phyloP scores from a whole-genome alignment of 1,284 basidiomycete genomes.

The Chalciporus sp. region DNA sequence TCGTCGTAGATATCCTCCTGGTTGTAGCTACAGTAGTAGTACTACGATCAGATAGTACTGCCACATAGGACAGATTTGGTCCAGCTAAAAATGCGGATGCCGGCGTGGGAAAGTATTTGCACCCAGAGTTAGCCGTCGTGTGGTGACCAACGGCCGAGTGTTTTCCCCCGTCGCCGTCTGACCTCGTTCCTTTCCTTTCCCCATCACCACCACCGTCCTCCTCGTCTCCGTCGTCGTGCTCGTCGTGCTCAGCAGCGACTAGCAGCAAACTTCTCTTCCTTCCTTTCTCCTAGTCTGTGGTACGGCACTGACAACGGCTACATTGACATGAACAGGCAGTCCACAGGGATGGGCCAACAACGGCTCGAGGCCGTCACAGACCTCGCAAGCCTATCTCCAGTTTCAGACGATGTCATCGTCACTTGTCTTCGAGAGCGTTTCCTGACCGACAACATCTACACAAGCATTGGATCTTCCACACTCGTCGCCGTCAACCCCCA shows the following conservation, averaged over 20 bases:
- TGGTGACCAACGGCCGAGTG: background rate
- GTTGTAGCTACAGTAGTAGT: background rate
- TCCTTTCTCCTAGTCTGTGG: background rate
- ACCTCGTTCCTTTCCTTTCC: constrained; percentile 25
- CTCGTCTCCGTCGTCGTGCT: background rate
- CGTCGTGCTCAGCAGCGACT: background rate
- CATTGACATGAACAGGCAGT: constrained; percentile 38
- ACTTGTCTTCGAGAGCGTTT: constrained; percentile 86
- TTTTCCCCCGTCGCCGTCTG: constrained; percentile 24
- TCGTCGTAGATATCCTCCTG: background rate
- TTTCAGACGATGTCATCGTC: constrained; percentile 79
- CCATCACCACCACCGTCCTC: background rate
- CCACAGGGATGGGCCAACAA: constrained; percentile 54
- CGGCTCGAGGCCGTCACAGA: constrained; percentile 69
- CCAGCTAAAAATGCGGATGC: background rate
- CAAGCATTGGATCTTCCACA: constrained; percentile 66
- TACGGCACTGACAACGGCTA: background rate
- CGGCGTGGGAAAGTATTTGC: constrained; percentile 22
- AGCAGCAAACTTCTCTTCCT: background rate
- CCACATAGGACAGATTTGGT: background rate
- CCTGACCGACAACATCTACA: constrained; percentile 83
- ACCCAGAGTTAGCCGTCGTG: constrained; percentile 28
- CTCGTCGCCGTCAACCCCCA: constrained; percentile 88
- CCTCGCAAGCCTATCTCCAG: constrained; percentile 59
- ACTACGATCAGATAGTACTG: background rate